phyloP scores from a whole-genome alignment of 2,329 filamentous ascomycete species.

The Colletotrichum phormii region DNA sequence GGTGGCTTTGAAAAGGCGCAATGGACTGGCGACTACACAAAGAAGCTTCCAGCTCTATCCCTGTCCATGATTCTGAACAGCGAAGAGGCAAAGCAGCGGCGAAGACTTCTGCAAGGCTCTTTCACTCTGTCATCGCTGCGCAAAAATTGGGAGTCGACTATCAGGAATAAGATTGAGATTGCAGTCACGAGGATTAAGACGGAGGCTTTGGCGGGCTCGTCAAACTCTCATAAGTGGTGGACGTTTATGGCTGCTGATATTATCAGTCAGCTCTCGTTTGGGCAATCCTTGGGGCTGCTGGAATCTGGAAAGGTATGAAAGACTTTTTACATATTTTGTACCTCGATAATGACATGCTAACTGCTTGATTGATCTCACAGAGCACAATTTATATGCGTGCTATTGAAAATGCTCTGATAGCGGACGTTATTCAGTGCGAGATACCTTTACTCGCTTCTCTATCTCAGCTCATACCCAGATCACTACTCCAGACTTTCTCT shows the following conservation, averaged over 20 bases:
- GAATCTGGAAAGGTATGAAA: slow-evolving; percentile 58
- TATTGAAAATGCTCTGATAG: slow-evolving; percentile 1
- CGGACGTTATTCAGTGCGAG: slow-evolving; percentile 5
- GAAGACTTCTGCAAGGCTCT: slow-evolving; percentile 54
- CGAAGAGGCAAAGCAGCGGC: slow-evolving; percentile 27
- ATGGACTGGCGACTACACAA: background rate
- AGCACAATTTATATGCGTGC: slow-evolving; percentile 10
- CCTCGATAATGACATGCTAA: background rate
- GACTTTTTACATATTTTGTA: background rate
- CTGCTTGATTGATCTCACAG: slow-evolving; percentile 44
- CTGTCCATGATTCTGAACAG: background rate
- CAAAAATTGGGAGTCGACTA: slow-evolving; percentile 42
- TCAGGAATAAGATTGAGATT: slow-evolving; percentile 49
- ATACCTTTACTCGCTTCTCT: background rate
- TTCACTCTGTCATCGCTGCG: slow-evolving; percentile 51
- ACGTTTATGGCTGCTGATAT: slow-evolving; percentile 65
- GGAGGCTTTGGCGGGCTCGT: slow-evolving; percentile 52
- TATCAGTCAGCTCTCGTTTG: slow-evolving; percentile 65
- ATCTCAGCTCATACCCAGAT: background rate
- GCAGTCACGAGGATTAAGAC: slow-evolving; percentile 56
- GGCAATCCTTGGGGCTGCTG: slow-evolving; percentile 64
- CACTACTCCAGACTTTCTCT: background rate
- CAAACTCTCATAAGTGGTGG: slow-evolving; percentile 66
- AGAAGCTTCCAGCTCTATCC: background rate
- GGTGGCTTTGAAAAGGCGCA: background rate